These are phyloP conservation scores for Eremothecium gossypii DNA, from an alignment of 1,139 yeast species.

Conservation along the genomic window DNA sequence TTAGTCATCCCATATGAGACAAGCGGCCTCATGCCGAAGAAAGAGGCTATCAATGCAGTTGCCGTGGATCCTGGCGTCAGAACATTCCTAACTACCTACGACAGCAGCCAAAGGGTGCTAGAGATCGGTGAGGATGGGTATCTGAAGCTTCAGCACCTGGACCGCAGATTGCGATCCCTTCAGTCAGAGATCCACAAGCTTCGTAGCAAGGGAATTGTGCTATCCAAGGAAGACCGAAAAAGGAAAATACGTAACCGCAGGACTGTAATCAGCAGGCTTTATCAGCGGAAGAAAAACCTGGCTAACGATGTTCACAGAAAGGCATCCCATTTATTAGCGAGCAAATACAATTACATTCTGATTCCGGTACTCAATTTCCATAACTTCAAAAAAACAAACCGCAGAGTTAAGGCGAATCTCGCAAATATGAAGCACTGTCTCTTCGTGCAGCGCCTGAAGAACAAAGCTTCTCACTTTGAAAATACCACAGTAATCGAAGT, in stretches of 20 bases:
- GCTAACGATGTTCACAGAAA: slow-evolving; percentile 2
- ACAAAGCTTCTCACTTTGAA: slow-evolving; percentile 1
- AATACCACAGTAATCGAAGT: slow-evolving; percentile 3
- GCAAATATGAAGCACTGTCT: slow-evolving; percentile 4
- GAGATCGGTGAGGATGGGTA: slow-evolving; percentile 3
- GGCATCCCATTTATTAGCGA: slow-evolving; percentile 1
- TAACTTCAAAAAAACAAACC: slow-evolving; percentile 3
- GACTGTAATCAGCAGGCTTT: neutral
- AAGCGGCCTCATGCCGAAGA: neutral
- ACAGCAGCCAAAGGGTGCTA: neutral
- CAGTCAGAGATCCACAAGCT: slow-evolving; percentile 3
- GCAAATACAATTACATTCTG: slow-evolving; percentile 2
- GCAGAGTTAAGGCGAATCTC: slow-evolving; percentile 3
- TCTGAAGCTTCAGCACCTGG: slow-evolving; percentile 1
- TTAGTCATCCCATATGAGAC: slow-evolving; percentile 1
- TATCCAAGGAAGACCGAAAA: slow-evolving; percentile 1
- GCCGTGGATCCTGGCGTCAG: slow-evolving; percentile 2
- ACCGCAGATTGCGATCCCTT: slow-evolving; percentile 1
- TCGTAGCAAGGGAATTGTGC: neutral
- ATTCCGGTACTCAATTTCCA: slow-evolving; percentile 3
- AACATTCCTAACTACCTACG: slow-evolving; percentile 3
- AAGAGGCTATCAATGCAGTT: slow-evolving; percentile 1
- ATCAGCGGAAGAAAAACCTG: slow-evolving; percentile 2
- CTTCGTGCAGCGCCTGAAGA: slow-evolving; percentile 2
- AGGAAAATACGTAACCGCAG: slow-evolving; percentile 2